Evolutionary conservation across 441 rosid species (phyloP).

Genomic region (Viola pubescens): DNA sequence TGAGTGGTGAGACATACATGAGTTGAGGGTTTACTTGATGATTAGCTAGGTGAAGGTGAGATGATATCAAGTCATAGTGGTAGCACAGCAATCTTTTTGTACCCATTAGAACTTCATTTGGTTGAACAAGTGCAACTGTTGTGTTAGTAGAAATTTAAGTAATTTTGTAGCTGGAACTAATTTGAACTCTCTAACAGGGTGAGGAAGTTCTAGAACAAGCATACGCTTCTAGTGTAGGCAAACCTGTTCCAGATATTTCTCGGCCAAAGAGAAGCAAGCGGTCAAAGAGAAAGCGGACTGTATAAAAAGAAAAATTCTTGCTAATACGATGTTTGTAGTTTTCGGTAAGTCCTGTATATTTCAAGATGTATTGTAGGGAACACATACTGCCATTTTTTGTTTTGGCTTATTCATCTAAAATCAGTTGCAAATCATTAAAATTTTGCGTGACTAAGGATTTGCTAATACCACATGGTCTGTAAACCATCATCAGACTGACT

Average conservation of each 20-base stretch:
- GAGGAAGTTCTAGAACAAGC: conserved; percentile 60
- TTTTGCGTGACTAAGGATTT: conserved; percentile 10
- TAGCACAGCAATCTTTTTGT: no score
- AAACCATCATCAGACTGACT: neutral
- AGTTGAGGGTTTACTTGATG: neutral
- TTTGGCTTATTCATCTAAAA: conserved; percentile 26
- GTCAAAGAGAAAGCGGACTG: conserved; percentile 76
- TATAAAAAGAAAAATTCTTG: conserved; percentile 24
- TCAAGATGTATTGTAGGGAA: conserved; percentile 26
- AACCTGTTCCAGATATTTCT: conserved; percentile 49
- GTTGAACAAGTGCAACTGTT: no score
- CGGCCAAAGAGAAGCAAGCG: conserved; percentile 80
- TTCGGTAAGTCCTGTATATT: conserved; percentile 36
- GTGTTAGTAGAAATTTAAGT: no score
- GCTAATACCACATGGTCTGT: conserved; percentile 2
- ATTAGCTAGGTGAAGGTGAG: no score
- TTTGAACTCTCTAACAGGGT: conserved; percentile 32
- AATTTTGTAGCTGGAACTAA: conserved; percentile 11
- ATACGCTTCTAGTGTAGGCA: conserved; percentile 48
- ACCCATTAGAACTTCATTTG: no score
- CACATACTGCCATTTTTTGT: conserved; percentile 35
- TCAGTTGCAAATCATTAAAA: conserved; percentile 19
- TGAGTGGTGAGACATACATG: neutral
- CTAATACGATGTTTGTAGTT: conserved; percentile 27
- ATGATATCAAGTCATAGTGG: no score